phyloP scores from a whole-genome alignment of 768 basidiomycete species.

The Russula emetica region DNA sequence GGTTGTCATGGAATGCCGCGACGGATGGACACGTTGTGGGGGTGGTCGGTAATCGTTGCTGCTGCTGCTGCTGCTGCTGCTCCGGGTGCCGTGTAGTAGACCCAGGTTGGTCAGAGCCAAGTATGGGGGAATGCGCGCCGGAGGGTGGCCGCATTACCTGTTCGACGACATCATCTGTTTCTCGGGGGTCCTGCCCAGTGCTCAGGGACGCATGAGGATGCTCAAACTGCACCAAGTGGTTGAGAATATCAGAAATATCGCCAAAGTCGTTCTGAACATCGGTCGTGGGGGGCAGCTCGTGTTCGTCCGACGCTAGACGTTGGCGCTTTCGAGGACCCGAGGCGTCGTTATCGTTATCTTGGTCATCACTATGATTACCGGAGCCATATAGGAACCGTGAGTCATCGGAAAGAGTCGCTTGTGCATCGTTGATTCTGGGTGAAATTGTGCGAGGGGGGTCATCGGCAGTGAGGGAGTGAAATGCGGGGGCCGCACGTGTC shows the following conservation, averaged over 20 bases:
- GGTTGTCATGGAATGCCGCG: conserved; percentile 10
- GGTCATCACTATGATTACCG: conserved; percentile 35
- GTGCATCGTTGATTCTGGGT: conserved; percentile 17
- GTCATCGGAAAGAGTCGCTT: conserved; percentile 28
- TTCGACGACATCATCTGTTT: conserved; percentile 21
- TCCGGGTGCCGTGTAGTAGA: conserved; percentile 3
- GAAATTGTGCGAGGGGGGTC: conserved; percentile 33
- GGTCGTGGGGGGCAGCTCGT: conserved; percentile 35
- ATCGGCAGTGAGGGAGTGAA: conserved; percentile 69
- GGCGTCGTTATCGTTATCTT: conserved; percentile 27
- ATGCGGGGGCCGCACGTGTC: conserved; percentile 71
- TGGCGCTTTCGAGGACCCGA: conserved; percentile 26
- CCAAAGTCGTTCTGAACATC: conserved; percentile 64
- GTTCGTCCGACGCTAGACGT: conserved; percentile 31
- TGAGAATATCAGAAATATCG: conserved; percentile 76
- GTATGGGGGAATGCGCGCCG: conserved; percentile 15
- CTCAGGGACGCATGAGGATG: conserved; percentile 39
- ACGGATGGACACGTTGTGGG: conserved; percentile 5
- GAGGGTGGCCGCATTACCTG: conserved; percentile 17
- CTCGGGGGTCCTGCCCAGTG: conserved; percentile 7
- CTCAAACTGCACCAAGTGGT: conserved; percentile 69
- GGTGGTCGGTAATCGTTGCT: conserved; percentile 5
- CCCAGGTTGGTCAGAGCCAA: conserved; percentile 7
- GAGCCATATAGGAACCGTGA: conserved; percentile 38
- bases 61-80: conserved; percentile 21